Conservation (phyloP, 345 rosid genomes). For the Boechera retrofracta region DNA sequence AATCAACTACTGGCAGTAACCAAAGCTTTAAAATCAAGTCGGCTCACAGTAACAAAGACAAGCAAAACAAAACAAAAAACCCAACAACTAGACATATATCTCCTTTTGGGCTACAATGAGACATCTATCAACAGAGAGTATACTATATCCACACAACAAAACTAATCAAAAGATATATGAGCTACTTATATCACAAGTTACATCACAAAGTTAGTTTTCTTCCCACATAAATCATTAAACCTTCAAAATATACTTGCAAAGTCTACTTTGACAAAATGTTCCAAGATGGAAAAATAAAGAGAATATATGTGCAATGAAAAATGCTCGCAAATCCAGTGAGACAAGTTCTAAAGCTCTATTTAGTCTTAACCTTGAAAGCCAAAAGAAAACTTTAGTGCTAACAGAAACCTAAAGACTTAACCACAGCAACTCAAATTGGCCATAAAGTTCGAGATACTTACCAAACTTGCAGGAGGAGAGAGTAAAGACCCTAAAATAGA, state of each 20-base stretch:
- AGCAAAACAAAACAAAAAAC: background rate
- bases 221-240: background rate
- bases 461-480: conserved; percentile 43
- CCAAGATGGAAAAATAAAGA: background rate
- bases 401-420: conserved; percentile 3
- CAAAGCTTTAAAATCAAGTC: background rate
- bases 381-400: background rate
- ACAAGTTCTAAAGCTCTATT: background rate
- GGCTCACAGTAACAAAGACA: background rate
- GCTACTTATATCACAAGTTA: background rate
- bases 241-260: conserved; percentile 2
- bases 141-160: background rate
- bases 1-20: background rate
- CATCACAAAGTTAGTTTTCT: background rate
- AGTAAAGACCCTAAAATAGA: conserved; percentile 28
- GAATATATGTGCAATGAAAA: background rate
- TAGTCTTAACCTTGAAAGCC: background rate
- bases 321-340: conserved; percentile 5
- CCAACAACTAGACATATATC: background rate
- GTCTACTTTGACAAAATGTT: conserved; percentile 3
- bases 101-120: background rate
- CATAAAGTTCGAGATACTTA: conserved; percentile 23
- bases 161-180: background rate
- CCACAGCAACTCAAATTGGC: conserved; percentile 11
- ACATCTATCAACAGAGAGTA: background rate